Evolutionary conservation across 805 yeast genomes (phyloP), one percentile per base, ranked within the genome.

Genomic region (Wickerhamomyces bovis): DNA sequence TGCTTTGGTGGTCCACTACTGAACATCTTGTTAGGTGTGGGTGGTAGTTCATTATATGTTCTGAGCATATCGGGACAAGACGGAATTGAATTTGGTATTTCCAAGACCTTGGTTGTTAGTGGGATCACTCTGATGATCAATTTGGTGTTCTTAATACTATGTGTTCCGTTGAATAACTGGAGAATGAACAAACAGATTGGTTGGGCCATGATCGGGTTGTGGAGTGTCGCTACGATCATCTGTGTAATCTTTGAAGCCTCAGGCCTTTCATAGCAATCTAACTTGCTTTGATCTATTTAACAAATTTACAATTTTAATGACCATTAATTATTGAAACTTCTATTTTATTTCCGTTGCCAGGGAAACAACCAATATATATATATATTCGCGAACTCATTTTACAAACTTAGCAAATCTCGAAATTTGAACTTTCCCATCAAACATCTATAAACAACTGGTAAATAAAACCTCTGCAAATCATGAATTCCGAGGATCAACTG

Each of bases 1-100:
- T 90, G 98, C 58, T 86, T 90, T 64, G 98, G 97, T 0, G 94
- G 97, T 2, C 98, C 98, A 0, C 67, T 92, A 50, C 64, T 92
- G 44, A 85, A 89, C 44, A 69, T 85, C 40, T 67, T 92, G 13
- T 69, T 90, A 22, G 95, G 97, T 0, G 68, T 92, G 50, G 97
- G 97, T 0, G 62, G 83, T 4, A 81, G 85, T 53, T 86, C 89
- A 0, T 52, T 86, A 26, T 55, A 80, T 6, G 68, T 75, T 10
- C 64, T 69, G 12, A 55, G 61, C 11, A 16, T 31, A 9, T 43
- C 47, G 12, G 61, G 52, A 1, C 26, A 19, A 2, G 40, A 48
- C 9, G 22, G 28, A 2, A 60, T 76, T 31, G 54, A 56, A 3
- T 70, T 76, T 52, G 56, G 64, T 15, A 63, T 75, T 9, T 73